Evolutionary conservation across 2,329 filamentous ascomycete genomes (phyloP).

Genomic region (Alternaria arborescens): DNA sequence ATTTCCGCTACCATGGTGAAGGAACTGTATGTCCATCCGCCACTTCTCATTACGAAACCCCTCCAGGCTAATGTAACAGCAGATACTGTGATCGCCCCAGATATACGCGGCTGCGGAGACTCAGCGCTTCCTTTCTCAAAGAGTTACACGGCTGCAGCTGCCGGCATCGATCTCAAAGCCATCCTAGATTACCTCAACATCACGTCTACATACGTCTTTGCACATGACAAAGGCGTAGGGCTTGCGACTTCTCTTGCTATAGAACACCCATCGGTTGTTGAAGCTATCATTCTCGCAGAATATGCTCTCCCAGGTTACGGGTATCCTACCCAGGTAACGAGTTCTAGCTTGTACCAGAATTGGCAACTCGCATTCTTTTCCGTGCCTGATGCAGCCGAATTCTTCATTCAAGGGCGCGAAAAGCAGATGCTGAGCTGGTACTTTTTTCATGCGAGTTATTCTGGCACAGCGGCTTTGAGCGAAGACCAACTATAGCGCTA

Average conservation of each 20-base stretch:
- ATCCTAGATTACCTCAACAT: conserved; percentile 40
- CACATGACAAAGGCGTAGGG: conserved; percentile 59
- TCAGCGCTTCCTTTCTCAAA: conserved; percentile 51
- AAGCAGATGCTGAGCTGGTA: conserved; percentile 58
- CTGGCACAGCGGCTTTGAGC: conserved; percentile 50
- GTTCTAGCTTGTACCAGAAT: conserved; percentile 51
- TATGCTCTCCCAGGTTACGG: neutral
- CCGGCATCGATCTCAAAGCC: conserved; percentile 31
- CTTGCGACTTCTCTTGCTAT: conserved; percentile 43
- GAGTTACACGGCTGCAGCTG: conserved; percentile 54
- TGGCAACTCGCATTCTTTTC: conserved; percentile 55
- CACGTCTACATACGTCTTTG: conserved; percentile 51
- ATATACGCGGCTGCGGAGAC: conserved; percentile 14
- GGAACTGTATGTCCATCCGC: neutral
- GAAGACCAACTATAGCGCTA: conserved; percentile 54
- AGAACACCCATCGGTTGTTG: neutral
- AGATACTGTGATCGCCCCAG: conserved; percentile 16
- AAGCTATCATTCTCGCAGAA: neutral
- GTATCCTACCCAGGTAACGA: conserved; percentile 27
- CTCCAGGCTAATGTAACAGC: neutral
- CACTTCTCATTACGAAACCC: neutral
- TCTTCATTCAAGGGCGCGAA: conserved; percentile 56
- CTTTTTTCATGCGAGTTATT: conserved; percentile 57
- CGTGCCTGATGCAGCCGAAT: conserved; percentile 58
- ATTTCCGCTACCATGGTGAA: neutral